Evolutionary conservation across 345 rosid genomes (phyloP).

Genomic region (Carallia brachiata): DNA sequence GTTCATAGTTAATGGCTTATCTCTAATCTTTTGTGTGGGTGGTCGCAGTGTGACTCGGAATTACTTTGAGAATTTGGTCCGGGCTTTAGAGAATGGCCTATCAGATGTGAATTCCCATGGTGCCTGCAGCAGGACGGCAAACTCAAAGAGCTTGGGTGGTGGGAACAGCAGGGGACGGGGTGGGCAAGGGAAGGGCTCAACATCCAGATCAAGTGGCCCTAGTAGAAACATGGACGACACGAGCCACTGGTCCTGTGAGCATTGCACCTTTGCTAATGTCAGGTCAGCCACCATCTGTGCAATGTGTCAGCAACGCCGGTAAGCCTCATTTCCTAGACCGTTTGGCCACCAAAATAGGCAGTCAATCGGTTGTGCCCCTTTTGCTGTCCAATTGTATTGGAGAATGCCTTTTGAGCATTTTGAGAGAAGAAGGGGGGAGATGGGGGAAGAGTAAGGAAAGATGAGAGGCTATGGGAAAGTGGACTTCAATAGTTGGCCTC

Average conservation of each 20-base stretch:
- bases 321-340: slow-evolving; percentile 2
- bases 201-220: slow-evolving; percentile 54
- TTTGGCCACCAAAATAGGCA: slow-evolving; percentile 1
- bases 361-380: slow-evolving; percentile 4
- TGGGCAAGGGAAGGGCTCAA: slow-evolving; percentile 46
- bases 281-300: slow-evolving; percentile 58
- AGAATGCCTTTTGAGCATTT: slow-evolving; percentile 2
- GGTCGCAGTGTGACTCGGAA: slow-evolving; percentile 69
- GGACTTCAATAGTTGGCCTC: not conserved
- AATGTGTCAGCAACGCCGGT: slow-evolving; percentile 61
- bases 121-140: slow-evolving; percentile 47
- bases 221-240: slow-evolving; percentile 45
- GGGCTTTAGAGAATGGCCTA: slow-evolving; percentile 77
- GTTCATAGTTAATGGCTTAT: not conserved
- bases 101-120: slow-evolving; percentile 65
- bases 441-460: not conserved
- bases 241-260: slow-evolving; percentile 74
- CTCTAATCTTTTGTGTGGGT: not conserved
- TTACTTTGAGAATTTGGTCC: slow-evolving; percentile 80
- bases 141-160: slow-evolving; percentile 45
- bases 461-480: not conserved
- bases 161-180: slow-evolving; percentile 23
- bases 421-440: not conserved
- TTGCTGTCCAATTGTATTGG: slow-evolving; percentile 6
- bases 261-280: slow-evolving; percentile 64